Conservation (phyloP, 140 eudicot genomes). For the Anethum foeniculum region DNA sequence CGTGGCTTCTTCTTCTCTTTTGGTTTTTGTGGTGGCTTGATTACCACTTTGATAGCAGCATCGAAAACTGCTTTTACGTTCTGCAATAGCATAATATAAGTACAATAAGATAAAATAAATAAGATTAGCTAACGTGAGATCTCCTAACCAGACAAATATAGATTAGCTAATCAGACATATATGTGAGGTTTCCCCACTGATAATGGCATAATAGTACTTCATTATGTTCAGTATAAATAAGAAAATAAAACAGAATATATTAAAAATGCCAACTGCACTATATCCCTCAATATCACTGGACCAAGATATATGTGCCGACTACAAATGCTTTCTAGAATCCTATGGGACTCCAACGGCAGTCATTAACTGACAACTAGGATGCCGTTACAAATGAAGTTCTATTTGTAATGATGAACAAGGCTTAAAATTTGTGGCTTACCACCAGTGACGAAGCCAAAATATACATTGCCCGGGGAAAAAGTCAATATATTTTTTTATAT, state of each 20-base stretch:
- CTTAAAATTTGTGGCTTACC: neutral
- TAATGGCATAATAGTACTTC: neutral
- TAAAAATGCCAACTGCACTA: neutral
- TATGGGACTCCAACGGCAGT: neutral
- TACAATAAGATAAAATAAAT: neutral
- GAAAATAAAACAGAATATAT: neutral
- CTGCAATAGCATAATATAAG: constrained; percentile 31
- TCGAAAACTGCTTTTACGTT: constrained; percentile 89
- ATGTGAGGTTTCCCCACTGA: neutral
- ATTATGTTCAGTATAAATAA: neutral
- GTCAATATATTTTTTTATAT: neutral
- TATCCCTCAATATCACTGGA: neutral
- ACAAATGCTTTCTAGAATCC: neutral
- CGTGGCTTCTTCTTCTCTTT: constrained; percentile 82
- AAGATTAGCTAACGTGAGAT: neutral
- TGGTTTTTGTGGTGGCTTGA: constrained; percentile 83
- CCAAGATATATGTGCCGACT: neutral
- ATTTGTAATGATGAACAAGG: neutral
- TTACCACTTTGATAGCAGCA: constrained; percentile 85
- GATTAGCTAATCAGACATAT: neutral
- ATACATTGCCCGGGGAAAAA: neutral
- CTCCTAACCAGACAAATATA: neutral
- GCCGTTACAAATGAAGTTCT: neutral
- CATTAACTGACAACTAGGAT: neutral
- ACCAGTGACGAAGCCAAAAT: neutral